Percentiles rank a stretch among this genome's conserved stretches.
Conservation (phyloP, 768 basidiomycete genomes). For the Xerocomellus chrysenteron region DNA sequence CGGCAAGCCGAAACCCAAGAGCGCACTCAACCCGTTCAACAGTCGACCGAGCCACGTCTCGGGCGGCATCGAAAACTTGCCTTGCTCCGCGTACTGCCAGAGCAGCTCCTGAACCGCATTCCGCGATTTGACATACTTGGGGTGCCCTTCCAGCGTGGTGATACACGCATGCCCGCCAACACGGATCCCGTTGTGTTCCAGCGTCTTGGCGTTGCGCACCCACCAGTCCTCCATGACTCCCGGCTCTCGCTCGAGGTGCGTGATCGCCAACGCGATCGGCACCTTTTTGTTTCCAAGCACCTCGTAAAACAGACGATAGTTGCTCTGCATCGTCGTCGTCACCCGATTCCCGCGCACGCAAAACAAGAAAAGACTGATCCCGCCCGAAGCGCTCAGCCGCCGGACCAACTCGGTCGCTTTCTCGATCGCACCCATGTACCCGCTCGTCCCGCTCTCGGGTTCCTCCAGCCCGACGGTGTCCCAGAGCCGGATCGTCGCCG, state of each 20-base stretch:
- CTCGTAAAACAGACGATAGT: constrained; percentile 38
- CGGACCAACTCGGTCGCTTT: constrained; percentile 32
- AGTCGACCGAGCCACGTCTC: constrained; percentile 22
- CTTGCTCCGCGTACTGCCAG: constrained; percentile 22
- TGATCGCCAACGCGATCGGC: constrained; percentile 40
- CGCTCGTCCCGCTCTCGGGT: constrained; percentile 10
- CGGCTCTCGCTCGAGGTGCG: constrained; percentile 36
- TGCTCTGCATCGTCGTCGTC: constrained; percentile 29
- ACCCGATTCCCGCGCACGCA: constrained; percentile 33
- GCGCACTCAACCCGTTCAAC: constrained; percentile 17
- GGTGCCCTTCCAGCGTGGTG: constrained; percentile 21
- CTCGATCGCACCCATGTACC: constrained; percentile 29
- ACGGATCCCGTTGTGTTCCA: constrained; percentile 18
- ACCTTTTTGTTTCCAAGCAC: constrained; percentile 39
- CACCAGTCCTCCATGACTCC: constrained; percentile 33
- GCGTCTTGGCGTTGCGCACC: constrained; percentile 23
- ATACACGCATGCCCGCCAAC: constrained; percentile 31
- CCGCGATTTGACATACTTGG: constrained; percentile 22
- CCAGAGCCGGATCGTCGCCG: constrained; percentile 24
- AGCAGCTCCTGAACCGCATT: constrained; percentile 20
- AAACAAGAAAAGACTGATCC: constrained; percentile 33
- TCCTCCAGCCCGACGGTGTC: constrained; percentile 36
- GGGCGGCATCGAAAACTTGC: constrained; percentile 25
- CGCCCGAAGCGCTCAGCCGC: constrained; percentile 25
- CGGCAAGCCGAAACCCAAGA: constrained; percentile 18